These are phyloP conservation scores for Calonectria fujianensis DNA, from an alignment of 2,329 filamentous ascomycete species.

Conservation along the genomic window DNA sequence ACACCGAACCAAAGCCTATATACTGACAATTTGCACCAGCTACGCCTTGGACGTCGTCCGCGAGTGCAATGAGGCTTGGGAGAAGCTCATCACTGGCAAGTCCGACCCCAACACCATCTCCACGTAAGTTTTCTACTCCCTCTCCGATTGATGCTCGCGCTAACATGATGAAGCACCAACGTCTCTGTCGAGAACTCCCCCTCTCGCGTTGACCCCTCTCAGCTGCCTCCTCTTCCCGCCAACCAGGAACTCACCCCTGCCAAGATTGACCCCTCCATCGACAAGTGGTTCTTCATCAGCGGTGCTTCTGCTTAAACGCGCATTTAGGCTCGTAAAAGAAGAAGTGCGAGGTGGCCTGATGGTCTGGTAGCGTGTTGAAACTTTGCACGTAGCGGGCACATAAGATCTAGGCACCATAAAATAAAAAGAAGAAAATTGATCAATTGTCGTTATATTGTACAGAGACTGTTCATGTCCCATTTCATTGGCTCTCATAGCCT, in stretches of 20 bases:
- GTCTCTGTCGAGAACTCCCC: constrained; percentile 83
- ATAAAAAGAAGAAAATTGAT: constrained; percentile 41
- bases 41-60: constrained; percentile 97
- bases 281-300: constrained; percentile 99
- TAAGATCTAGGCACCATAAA: constrained; percentile 47
- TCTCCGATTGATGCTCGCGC: constrained; percentile 37
- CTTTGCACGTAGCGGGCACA: constrained; percentile 38
- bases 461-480: constrained; percentile 49
- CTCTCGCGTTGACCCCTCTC: constrained; percentile 80
- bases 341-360: constrained; percentile 42
- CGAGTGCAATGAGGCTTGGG: constrained; percentile 98
- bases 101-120: constrained; percentile 84
- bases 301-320: constrained; percentile 86
- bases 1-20: constrained; percentile 27
- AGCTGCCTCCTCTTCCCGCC: constrained; percentile 85
- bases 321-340: constrained; percentile 38
- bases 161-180: constrained; percentile 81
- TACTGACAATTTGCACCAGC: constrained; percentile 62
- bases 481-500: constrained; percentile 31
- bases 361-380: constrained; percentile 46
- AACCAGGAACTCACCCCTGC: constrained; percentile 88
- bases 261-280: constrained; percentile 95
- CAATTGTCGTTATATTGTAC: constrained; percentile 54
- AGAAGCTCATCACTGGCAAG: constrained; percentile 95
- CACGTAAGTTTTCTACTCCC: constrained; percentile 76